A percentile compares a stretch with the other conserved stretches of the same genome.
phyloP scores from a whole-genome alignment of 2,329 filamentous ascomycete species.

The Ascochyta viciae-villosae region DNA sequence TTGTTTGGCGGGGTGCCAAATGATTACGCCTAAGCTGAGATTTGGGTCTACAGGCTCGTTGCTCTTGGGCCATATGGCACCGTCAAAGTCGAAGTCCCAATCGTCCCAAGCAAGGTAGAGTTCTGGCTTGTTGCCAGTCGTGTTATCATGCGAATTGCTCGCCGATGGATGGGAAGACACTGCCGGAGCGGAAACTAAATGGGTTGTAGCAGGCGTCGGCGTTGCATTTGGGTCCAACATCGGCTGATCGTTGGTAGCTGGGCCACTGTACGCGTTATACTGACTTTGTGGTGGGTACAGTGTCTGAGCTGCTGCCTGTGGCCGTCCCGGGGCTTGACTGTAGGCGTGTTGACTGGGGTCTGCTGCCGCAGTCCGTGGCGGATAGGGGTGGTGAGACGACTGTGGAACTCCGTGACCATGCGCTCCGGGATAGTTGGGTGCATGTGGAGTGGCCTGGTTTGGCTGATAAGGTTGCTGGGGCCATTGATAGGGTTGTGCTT shows the following conservation, averaged over 20 bases:
- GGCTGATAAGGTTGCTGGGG: conserved; percentile 32
- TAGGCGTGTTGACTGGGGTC: conserved; percentile 35
- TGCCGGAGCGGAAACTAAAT: conserved; percentile 25
- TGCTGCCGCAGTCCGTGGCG: conserved; percentile 24
- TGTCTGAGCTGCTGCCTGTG: conserved; percentile 23
- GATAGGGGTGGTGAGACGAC: conserved; percentile 28
- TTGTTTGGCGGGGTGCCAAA: conserved; percentile 55
- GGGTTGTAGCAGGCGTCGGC: conserved; percentile 36
- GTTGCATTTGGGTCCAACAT: conserved; percentile 36
- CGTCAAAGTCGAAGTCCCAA: conserved; percentile 55
- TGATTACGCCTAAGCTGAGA: conserved; percentile 55
- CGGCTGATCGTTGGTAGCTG: conserved; percentile 12
- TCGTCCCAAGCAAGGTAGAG: conserved; percentile 48
- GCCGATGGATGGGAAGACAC: conserved; percentile 19
- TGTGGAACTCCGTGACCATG: conserved; percentile 34
- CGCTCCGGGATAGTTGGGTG: conserved; percentile 25
- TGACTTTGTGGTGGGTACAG: conserved; percentile 25
- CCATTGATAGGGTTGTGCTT: conserved; percentile 37
- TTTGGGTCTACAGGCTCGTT: conserved; percentile 54
- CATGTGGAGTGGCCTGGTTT: conserved; percentile 32
- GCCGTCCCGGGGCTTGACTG: conserved; percentile 34
- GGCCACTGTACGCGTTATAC: conserved; percentile 24
- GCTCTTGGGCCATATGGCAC: conserved; percentile 53
- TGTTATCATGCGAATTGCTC: conserved; percentile 26
- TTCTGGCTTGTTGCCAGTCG: conserved; percentile 32